phyloP scores from a whole-genome alignment of 2,329 filamentous ascomycete genomes.

The Botryotinia convoluta region DNA sequence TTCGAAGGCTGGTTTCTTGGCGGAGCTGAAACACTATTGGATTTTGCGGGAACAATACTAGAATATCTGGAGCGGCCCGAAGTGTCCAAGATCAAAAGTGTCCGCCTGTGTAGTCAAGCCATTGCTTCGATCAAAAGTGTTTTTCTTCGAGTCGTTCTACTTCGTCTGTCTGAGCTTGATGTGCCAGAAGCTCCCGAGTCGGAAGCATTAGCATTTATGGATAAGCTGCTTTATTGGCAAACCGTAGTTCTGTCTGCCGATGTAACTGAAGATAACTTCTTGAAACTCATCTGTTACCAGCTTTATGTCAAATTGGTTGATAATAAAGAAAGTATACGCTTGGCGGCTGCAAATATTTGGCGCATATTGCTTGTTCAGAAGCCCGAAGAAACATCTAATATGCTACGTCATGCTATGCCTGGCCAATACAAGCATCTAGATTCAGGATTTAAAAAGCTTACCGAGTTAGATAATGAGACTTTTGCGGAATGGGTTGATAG shows the following conservation, averaged over 20 bases:
- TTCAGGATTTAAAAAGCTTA: slow-evolving; percentile 77
- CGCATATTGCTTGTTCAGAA: slow-evolving; percentile 94
- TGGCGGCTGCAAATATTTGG: slow-evolving; percentile 79
- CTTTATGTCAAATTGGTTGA: slow-evolving; percentile 87
- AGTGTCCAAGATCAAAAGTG: slow-evolving; percentile 75
- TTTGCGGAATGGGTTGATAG: slow-evolving; percentile 88
- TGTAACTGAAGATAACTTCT: slow-evolving; percentile 73
- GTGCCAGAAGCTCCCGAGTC: slow-evolving; percentile 57
- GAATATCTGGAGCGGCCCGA: slow-evolving; percentile 89
- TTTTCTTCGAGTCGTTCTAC: slow-evolving; percentile 74
- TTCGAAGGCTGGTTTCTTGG: slow-evolving; percentile 97
- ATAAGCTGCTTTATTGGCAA: slow-evolving; percentile 93
- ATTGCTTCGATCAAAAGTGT: slow-evolving; percentile 72
- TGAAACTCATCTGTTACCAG: slow-evolving; percentile 87
- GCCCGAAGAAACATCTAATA: slow-evolving; percentile 71
- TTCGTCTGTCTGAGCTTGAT: slow-evolving; percentile 81
- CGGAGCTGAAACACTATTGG: slow-evolving; percentile 77
- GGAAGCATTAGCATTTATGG: slow-evolving; percentile 70
- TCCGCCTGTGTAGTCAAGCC: slow-evolving; percentile 86
- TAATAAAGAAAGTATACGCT: slow-evolving; percentile 61
- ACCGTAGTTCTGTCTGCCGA: slow-evolving; percentile 80
- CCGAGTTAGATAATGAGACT: slow-evolving; percentile 82
- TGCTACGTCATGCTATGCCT: slow-evolving; percentile 70
- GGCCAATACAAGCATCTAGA: slow-evolving; percentile 70
- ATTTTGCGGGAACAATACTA: slow-evolving; percentile 79